Evolutionary conservation across 345 rosid genomes (phyloP), one percentile per base, ranked within the genome.

Genomic region (Moricandia arvensis): DNA sequence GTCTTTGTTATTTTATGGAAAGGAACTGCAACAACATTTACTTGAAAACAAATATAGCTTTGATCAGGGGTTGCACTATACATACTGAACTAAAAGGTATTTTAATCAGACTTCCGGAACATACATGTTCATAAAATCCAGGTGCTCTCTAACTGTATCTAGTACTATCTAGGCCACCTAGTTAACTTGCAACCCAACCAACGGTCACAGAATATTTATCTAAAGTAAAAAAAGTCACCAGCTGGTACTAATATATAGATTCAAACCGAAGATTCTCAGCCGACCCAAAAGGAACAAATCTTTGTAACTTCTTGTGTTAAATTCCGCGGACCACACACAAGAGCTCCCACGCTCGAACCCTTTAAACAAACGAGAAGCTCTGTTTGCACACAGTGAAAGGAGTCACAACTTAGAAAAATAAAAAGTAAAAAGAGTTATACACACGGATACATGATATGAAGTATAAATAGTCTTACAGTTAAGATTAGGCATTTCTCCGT

Each of bases 291-390:
- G 5, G 87, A 84, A 75, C 94, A 87, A 8, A 87, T 80, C 43
- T 65, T 62, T 0, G 97, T 97, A 21, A 79, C 90, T 8, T 88
- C 88, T 27, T 84, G 91, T 69, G 87, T 86, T 92, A 88, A 80
- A 82, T 73, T n/a, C n/a, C n/a, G n/a, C n/a, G n/a, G n/a, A n/a
- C n/a, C n/a, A n/a, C n/a, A n/a, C n/a, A n/a, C n/a, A 37, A 89
- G 74, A 43, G 88, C 90, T 71, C 96, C 93, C 11, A 85, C 85
- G 27, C 87, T 87, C 10, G 82, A 76, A 70, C 82, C 91, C 63
- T 80, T 62, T 68, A 81, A 59, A 3, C 75, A 90, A 12, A 69
- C 49, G 59, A 87, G 59, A 35, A 89, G 69, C 72, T 77, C 97
- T 93, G 84, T 7, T 63, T 55, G 9, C 62, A 60, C 71, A 55